A percentile compares a stretch with the other conserved stretches of the same genome.
Conservation (phyloP, 2,329 filamentous ascomycete genomes). For the Fusarium sp. region DNA sequence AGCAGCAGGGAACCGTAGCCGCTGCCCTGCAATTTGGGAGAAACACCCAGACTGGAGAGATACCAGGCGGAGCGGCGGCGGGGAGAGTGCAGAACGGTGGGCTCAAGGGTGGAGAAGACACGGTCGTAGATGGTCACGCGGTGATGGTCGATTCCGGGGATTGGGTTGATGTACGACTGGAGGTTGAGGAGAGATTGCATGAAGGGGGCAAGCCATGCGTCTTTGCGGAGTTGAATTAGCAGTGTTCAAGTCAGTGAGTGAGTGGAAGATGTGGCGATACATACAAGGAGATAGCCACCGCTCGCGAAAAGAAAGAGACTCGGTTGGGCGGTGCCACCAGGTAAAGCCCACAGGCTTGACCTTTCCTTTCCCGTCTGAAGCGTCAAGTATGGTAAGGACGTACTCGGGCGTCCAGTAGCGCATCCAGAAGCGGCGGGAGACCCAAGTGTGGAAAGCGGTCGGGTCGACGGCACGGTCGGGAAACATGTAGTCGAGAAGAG, state of each 20-base stretch:
- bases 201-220: slow-evolving; percentile 46
- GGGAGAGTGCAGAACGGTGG: slow-evolving; percentile 40
- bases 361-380: slow-evolving; percentile 20
- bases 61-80: slow-evolving; percentile 48
- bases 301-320: slow-evolving; percentile 42
- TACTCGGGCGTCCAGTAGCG: slow-evolving; percentile 49
- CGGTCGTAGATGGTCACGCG: slow-evolving; percentile 40
- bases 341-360: slow-evolving; percentile 44
- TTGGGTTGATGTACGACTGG: slow-evolving; percentile 40
- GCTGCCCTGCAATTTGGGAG: slow-evolving; percentile 44
- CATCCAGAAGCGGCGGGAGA: slow-evolving; percentile 43
- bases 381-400: slow-evolving; percentile 42
- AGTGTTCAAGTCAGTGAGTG: neutral
- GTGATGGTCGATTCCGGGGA: slow-evolving; percentile 33
- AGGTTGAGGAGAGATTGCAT: slow-evolving; percentile 39
- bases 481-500: slow-evolving; percentile 47
- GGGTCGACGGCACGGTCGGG: slow-evolving; percentile 39
- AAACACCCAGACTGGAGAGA: slow-evolving; percentile 47
- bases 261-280: slow-evolving; percentile 15
- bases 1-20: slow-evolving; percentile 47
- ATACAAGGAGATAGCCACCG: slow-evolving; percentile 47
- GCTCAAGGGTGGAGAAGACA: slow-evolving; percentile 41
- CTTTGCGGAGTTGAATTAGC: slow-evolving; percentile 27
- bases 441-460: slow-evolving; percentile 30
- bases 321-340: slow-evolving; percentile 47